Evolutionary conservation across 169 alveolate genomes (phyloP), one percentile per base, ranked within the genome.

Genomic region (Cryptosporidium felis): DNA sequence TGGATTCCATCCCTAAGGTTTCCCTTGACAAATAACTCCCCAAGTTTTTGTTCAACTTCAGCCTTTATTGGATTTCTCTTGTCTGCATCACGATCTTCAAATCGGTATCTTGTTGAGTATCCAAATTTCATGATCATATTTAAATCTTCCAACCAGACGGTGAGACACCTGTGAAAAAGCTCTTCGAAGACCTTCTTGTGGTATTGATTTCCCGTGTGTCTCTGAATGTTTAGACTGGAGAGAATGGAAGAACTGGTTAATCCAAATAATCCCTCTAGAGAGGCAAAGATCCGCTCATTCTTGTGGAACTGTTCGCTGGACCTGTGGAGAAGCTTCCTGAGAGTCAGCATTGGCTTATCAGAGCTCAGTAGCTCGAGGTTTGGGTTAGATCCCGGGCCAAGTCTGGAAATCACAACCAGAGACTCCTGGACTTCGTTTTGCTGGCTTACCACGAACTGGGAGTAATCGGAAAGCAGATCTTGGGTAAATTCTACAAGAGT

Each of bases 371-470:
- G 53, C n/a, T 74, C 85, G 10, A 40, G 45, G n/a, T 74, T 74
- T 23, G 85, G 85, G 40, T 74, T 74, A 10, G 26, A 30, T 14
- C 85, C 74, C n/a, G 74, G 59, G 21, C 56, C 74, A 9, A 74
- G 74, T 34, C 38, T 74, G 9, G 85, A 49, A 8, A 74, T 42
- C 14, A 41, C 46, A 16, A 45, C 26, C 56, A 74, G 38, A 1
- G 85, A 49, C 16, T 74, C 85, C 41, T 74, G 85, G 5, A 74
- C 85, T n/a, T 74, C 74, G 41, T 56, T 74, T 23, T 74, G 85
- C 9, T 49, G 53, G 41, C 74, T 45, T 2, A 58, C 47, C 3
- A 74, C 42, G 61, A 74, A 74, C 10, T 74, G 40, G 8, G 36
- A 36, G 45, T 74, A 51, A 6, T 74, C 85, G 8, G 63, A 42